These are phyloP conservation scores for Tuber magnatum DNA, from an alignment of 495 filamentous ascomycete genomes.

Conservation along the genomic window DNA sequence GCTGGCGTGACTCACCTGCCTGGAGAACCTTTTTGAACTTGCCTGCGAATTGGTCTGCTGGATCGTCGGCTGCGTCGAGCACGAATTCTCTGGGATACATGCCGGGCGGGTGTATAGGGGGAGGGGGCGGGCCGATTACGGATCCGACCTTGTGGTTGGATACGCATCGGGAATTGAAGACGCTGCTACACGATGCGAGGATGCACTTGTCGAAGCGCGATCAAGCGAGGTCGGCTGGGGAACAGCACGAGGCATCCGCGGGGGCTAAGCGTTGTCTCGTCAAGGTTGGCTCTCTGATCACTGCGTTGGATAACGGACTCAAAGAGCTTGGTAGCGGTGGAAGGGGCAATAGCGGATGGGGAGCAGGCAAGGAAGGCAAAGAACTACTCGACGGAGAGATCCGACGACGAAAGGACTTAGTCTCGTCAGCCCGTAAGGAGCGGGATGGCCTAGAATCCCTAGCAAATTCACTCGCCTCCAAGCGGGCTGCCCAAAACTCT, in stretches of 20 bases:
- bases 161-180: constrained; percentile 72
- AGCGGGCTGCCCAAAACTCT: constrained; percentile 43
- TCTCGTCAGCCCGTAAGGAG: constrained; percentile 72
- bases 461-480: constrained; percentile 58
- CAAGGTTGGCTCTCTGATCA: constrained; percentile 61
- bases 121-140: constrained; percentile 48
- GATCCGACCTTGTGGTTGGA: constrained; percentile 86
- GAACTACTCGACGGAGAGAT: constrained; percentile 80
- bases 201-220: constrained; percentile 68
- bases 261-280: constrained; percentile 76
- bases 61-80: constrained; percentile 46
- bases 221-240: constrained; percentile 58
- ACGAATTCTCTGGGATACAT: constrained; percentile 43
- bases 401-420: constrained; percentile 67
- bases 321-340: constrained; percentile 45
- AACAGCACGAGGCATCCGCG: constrained; percentile 69
- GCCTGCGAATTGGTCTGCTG: constrained; percentile 49
- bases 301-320: constrained; percentile 64
- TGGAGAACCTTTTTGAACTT: constrained; percentile 87
- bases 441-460: constrained; percentile 78
- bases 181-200: constrained; percentile 71
- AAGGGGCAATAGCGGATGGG: constrained; percentile 41
- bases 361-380: constrained; percentile 40
- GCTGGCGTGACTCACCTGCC: constrained; percentile 76
- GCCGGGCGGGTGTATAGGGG: constrained; percentile 43